Evolutionary conservation across 148 eudicot species (phyloP), one percentile per base, ranked within the genome.

Genomic region (Pouteria glomerata): DNA sequence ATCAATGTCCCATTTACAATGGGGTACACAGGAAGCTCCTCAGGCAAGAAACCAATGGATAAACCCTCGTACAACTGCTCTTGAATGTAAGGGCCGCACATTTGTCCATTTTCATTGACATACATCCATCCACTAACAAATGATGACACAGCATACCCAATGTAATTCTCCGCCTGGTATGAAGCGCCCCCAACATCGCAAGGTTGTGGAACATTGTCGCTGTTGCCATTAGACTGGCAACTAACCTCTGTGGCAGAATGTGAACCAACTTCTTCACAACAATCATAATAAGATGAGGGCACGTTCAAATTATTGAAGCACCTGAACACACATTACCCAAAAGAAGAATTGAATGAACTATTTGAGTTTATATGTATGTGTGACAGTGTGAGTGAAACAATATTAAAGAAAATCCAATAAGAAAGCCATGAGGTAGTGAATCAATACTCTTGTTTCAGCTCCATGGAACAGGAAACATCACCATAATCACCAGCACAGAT

Each of bases 61-160:
- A 95, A 81, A 59, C 99, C 99, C 81, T 92, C 96, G 52, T 74
- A 83, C 70, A 95, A 74, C 78, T 95, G 99, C 73, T 91, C 89
- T 60, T 87, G 83, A 63, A 92, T 74, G 73, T 95, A 95, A 18
- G 99, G 99, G 37, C 99, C 99, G 74, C 97, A 91, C 93, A 91
- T 88, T 69, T 84, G 85, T 10, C 97, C 94, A 55, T 82, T 81
- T 75, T 89, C 89, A 80, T 90, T 95, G 21, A 88, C 74, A 77
- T 95, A 95, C 97, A 95, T 95, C 98, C 99, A 95, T 66, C 97
- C 97, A 30, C 76, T 84, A 72, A 88, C 96, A 79, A 70, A 74
- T 24, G 77, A 60, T 15, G 75, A 27, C 18, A 80, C 41, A 16
- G 72, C 79, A 70, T 68, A 73, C 15, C 59, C 82, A n/a, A 58